Conservation (phyloP, 108 stramenopile species). For the Cafeteria roenbergensis region DNA sequence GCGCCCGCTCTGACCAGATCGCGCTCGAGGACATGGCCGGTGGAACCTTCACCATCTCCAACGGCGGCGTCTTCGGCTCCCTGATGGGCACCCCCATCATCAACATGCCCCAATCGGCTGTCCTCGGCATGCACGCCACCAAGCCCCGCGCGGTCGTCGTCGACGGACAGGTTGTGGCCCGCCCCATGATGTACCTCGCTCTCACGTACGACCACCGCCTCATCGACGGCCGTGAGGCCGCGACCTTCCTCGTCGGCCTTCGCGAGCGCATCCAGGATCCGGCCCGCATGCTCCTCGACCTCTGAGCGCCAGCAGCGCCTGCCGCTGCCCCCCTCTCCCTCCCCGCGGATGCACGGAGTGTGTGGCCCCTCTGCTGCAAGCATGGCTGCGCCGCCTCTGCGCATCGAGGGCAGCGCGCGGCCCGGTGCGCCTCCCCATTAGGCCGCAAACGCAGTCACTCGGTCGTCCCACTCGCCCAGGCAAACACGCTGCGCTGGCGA, state of each 20-base stretch:
- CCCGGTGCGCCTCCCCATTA: too few species aligned
- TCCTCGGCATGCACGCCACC: constrained; percentile 99
- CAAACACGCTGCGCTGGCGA: too few species aligned
- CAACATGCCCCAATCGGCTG: constrained; percentile 97
- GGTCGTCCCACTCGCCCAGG: too few species aligned
- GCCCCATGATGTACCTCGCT: constrained; percentile 99
- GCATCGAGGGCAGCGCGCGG: too few species aligned
- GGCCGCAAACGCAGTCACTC: too few species aligned
- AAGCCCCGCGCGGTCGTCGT: constrained; percentile 89
- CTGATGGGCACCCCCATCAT: constrained; percentile 98
- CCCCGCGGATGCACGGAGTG: too few species aligned
- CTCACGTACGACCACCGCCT: constrained; percentile 98
- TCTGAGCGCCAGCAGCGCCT: too few species aligned
- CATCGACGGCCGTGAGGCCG: constrained; percentile 98
- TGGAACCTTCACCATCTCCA: constrained; percentile 96
- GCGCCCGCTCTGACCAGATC: constrained; percentile 67
- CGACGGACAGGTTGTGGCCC: constrained; percentile 76
- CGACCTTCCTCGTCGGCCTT: constrained; percentile 93
- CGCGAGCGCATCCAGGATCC: constrained; percentile 94
- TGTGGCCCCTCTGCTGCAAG: too few species aligned
- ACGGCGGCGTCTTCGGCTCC: constrained; percentile 98
- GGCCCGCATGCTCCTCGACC: constrained; percentile 68
- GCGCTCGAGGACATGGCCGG: constrained; percentile 97
- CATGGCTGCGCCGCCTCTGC: too few species aligned
- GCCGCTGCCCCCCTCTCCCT: too few species aligned